Evolutionary conservation across 1,284 basidiomycete genomes (phyloP), one percentile per base, ranked within the genome.

Genomic region (Pseudozyma sp.): DNA sequence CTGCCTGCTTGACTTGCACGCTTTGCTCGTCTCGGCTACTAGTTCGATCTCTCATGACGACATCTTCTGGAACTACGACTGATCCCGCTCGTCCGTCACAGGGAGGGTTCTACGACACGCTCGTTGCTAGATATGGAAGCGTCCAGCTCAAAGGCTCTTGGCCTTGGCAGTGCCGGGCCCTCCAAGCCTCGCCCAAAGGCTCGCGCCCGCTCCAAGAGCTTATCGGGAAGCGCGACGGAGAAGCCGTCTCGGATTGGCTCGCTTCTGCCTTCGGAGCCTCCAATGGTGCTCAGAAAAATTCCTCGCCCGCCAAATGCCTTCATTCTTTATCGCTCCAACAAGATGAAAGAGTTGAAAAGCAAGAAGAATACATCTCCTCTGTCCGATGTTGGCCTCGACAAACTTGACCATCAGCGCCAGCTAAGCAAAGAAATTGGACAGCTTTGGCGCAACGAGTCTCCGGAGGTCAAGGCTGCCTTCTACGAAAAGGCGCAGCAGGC

Each of bases 271-370:
- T 33, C 54, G 8, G 53, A 45, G 1, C 40, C 29, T 37, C 37
- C 64, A 6, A 31, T 52, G 11, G 47, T 63, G 3, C 46, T 68
- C n/a, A 56, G 65, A 35, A 73, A 65, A 33, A 73, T 68, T 17
- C 60, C 60, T 1, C 61, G 71, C 24, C 71, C 71, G 0, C 71
- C 66, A 17, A 74, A 74, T 54, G 71, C 71, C 9, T 74, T 74
- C 55, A 68, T 74, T 9, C 65, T 74, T 17, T 74, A 74, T 39
- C 54, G 71, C 19, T 57, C 54, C 30, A 46, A 33, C 44, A 74
- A 74, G 49, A 66, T 66, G 49, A 54, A 50, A 13, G 66, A 74
- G 24, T 42, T 68, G 39, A 44, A 37, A 6, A 39, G 35, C 39
- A 42, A 54, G 24, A 48, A 47, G 37, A 24, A 19, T 14, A 7